Conservation (phyloP, 768 basidiomycete genomes). For the Podaxis carcinomalis region DNA sequence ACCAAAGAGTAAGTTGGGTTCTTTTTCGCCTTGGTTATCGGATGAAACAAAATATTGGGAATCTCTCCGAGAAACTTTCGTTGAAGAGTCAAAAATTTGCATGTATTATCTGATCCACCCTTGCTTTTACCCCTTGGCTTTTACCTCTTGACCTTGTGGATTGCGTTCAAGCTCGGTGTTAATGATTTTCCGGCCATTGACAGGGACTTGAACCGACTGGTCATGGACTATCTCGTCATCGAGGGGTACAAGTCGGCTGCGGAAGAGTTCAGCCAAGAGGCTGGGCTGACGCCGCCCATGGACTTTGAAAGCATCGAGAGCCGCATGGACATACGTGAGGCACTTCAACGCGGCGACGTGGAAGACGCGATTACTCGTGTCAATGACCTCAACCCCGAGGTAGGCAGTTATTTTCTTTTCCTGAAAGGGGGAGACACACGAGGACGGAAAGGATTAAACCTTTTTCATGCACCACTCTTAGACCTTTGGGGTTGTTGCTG, state of each 20-base stretch:
- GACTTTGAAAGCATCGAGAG: constrained; percentile 93
- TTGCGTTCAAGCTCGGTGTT: constrained; percentile 16
- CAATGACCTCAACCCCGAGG: constrained; percentile 96
- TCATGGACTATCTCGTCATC: constrained; percentile 97
- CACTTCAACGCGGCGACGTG: constrained; percentile 90
- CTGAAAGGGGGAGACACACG: constrained; percentile 14
- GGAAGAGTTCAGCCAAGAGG: constrained; percentile 90
- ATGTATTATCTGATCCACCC: constrained; percentile 83
- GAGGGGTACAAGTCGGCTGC: constrained; percentile 97
- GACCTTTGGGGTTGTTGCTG: constrained; percentile 77
- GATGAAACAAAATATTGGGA: constrained; percentile 88
- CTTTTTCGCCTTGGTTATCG: constrained; percentile 18
- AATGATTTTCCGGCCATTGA: constrained; percentile 14
- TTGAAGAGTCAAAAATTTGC: constrained; percentile 70
- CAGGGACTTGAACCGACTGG: constrained; percentile 90
- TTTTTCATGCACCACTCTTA: constrained; percentile 99
- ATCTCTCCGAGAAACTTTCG: constrained; percentile 86
- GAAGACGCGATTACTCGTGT: constrained; percentile 94
- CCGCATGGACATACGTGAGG: constrained; percentile 91
- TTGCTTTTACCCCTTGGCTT: constrained; percentile 10
- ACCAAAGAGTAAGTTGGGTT: constrained; percentile 78
- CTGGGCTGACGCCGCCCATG: constrained; percentile 68
- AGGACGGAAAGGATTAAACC: constrained; percentile 69
- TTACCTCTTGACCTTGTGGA: constrained; percentile 21
- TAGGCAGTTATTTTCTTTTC: constrained; percentile 37